phyloP scores from a whole-genome alignment of 768 basidiomycete species.

The Russula vinacea region DNA sequence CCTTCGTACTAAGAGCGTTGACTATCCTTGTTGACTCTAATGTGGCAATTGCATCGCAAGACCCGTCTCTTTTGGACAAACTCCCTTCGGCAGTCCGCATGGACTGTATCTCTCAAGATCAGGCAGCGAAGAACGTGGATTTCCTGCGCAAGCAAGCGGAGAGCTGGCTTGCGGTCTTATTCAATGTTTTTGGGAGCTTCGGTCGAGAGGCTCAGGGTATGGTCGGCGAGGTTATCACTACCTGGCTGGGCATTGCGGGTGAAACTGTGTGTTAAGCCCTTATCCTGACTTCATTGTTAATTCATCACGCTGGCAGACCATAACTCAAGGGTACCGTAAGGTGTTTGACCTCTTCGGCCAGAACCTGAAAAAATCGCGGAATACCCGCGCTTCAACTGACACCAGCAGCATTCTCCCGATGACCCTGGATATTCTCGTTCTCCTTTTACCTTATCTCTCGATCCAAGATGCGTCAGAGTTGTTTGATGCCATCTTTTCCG shows the following conservation, averaged over 20 bases:
- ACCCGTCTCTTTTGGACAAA: conserved; percentile 34
- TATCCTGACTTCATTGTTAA: not conserved
- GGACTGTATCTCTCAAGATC: conserved; percentile 48
- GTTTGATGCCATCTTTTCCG: conserved; percentile 64
- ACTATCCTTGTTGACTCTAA: conserved; percentile 82
- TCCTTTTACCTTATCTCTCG: conserved; percentile 76
- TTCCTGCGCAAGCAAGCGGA: conserved; percentile 77
- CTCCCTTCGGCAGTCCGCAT: conserved; percentile 34
- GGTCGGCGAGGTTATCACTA: conserved; percentile 83
- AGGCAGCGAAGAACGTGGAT: conserved; percentile 62
- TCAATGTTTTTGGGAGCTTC: conserved; percentile 92
- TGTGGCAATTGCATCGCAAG: conserved; percentile 47
- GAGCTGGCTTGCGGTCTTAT: conserved; percentile 92
- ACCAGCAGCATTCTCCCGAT: conserved; percentile 53
- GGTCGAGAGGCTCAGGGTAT: conserved; percentile 67
- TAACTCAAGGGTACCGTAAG: conserved; percentile 77
- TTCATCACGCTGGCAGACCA: conserved; percentile 46
- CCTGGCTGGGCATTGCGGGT: conserved; percentile 82
- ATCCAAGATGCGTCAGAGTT: conserved; percentile 56
- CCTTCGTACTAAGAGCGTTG: conserved; percentile 77
- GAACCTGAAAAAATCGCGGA: conserved; percentile 48
- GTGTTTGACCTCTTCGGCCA: conserved; percentile 68
- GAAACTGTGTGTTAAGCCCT: conserved; percentile 36
- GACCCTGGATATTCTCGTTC: conserved; percentile 79
- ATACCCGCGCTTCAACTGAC: conserved; percentile 38